Percentiles rank a stretch among this genome's conserved stretches.
Evolutionary conservation across 306 rosid species (phyloP).

Genomic region (Trichosanthes truncata): DNA sequence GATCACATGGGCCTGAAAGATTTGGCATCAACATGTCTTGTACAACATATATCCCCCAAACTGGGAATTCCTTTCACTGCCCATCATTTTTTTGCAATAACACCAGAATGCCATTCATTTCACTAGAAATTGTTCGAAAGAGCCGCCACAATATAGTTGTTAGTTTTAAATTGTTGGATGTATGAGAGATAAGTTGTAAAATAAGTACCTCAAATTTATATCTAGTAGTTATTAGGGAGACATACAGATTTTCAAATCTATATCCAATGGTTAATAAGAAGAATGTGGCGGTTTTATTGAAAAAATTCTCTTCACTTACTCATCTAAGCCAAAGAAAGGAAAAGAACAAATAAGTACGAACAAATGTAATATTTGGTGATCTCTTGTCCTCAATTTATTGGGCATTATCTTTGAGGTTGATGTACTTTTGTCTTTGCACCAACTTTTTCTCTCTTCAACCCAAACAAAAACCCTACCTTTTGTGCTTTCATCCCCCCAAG

Average conservation of each 20-base stretch:
- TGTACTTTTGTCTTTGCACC: slow-evolving; percentile 2
- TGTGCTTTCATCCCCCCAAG: background rate
- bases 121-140: background rate
- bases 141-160: no score
- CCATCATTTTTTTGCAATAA: background rate
- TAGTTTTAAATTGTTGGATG: no score
- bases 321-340: background rate
- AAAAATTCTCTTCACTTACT: background rate
- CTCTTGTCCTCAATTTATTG: background rate
- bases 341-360: background rate
- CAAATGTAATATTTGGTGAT: background rate
- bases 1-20: slow-evolving; percentile 9
- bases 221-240: no score
- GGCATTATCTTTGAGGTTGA: background rate
- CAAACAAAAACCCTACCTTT: background rate
- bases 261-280: no score
- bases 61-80: background rate
- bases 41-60: slow-evolving; percentile 6
- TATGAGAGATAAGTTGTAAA: no score
- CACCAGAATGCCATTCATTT: background rate
- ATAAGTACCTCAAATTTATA: no score
- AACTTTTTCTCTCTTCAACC: background rate
- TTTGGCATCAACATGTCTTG: slow-evolving; percentile 13
- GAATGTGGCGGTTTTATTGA: no score
- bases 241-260: no score